These are phyloP conservation scores for Calonectria crousiana DNA, from an alignment of 2,329 filamentous ascomycete species.

Conservation along the genomic window DNA sequence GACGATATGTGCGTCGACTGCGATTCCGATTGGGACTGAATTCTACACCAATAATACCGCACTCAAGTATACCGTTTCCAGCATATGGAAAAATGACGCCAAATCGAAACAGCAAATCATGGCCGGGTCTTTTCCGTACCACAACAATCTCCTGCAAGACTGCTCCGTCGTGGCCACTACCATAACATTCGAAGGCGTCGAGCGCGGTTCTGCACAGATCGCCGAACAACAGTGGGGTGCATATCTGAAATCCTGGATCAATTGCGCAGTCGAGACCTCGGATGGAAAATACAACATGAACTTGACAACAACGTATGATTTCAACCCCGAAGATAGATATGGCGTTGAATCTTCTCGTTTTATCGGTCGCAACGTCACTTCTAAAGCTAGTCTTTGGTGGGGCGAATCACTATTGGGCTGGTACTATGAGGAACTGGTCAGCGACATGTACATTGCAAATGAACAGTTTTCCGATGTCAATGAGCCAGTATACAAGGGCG, in stretches of 20 bases:
- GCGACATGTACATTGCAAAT: background rate
- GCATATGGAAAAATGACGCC: background rate
- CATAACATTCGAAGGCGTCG: background rate
- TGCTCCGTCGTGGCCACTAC: background rate
- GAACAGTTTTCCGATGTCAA: background rate
- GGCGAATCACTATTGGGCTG: background rate
- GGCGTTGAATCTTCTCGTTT: background rate
- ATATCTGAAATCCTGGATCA: background rate
- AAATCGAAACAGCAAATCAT: background rate
- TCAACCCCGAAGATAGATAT: background rate
- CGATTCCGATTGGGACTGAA: background rate
- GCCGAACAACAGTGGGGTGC: background rate
- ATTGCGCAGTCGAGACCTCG: background rate
- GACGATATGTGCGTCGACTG: background rate
- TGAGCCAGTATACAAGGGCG: background rate
- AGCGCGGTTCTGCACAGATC: background rate
- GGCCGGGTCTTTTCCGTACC: background rate
- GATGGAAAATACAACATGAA: background rate
- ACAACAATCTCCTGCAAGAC: background rate
- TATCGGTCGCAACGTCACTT: background rate
- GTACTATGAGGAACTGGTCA: background rate
- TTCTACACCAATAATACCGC: background rate
- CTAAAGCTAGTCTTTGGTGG: background rate
- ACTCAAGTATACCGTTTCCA: background rate
- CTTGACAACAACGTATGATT: background rate